A percentile compares a stretch with the other conserved stretches of the same genome.
Evolutionary conservation across 2,329 filamentous ascomycete species (phyloP).

Genomic region (Xylariaceae sp.): DNA sequence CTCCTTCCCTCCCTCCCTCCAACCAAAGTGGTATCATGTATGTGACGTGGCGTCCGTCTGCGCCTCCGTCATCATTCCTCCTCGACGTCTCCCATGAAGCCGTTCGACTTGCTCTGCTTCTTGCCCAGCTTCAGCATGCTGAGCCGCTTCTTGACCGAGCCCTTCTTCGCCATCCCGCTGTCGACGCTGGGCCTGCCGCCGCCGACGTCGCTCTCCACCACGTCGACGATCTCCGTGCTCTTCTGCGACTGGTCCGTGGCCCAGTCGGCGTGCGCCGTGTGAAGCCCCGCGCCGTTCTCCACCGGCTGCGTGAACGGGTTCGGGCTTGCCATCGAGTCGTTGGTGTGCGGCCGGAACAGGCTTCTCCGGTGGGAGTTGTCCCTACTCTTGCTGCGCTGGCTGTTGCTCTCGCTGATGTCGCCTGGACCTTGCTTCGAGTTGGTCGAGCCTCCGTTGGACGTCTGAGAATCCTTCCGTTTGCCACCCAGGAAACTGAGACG

Average conservation of each 20-base stretch:
- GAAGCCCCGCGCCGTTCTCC: slow-evolving; percentile 15
- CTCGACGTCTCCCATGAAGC: slow-evolving; percentile 45
- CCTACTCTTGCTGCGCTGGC: slow-evolving; percentile 26
- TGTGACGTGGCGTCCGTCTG: too few species aligned
- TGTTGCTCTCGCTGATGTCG: slow-evolving; percentile 22
- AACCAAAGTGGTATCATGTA: too few species aligned
- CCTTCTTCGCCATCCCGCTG: slow-evolving; percentile 38
- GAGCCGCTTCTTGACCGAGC: slow-evolving; percentile 68
- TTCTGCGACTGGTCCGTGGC: slow-evolving; percentile 17
- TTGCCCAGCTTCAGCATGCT: slow-evolving; percentile 70
- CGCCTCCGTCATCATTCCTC: slow-evolving; percentile 53
- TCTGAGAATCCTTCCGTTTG: slow-evolving; percentile 36
- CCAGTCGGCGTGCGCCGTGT: slow-evolving; percentile 14
- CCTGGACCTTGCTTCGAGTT: slow-evolving; percentile 20
- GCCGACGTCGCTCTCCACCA: slow-evolving; percentile 20
- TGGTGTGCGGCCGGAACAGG: slow-evolving; percentile 36
- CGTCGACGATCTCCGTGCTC: slow-evolving; percentile 22
- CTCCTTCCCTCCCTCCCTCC: too few species aligned
- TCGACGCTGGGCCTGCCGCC: slow-evolving; percentile 25
- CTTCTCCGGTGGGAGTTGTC: slow-evolving; percentile 33
- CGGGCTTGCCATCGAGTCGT: slow-evolving; percentile 18
- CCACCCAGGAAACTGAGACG: slow-evolving; percentile 51
- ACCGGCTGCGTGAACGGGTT: slow-evolving; percentile 10
- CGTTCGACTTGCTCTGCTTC: slow-evolving; percentile 52
- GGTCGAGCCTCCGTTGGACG: slow-evolving; percentile 19